Evolutionary conservation across 805 yeast species (phyloP).

Genomic region (Sugiyamaella qingdaonensis): DNA sequence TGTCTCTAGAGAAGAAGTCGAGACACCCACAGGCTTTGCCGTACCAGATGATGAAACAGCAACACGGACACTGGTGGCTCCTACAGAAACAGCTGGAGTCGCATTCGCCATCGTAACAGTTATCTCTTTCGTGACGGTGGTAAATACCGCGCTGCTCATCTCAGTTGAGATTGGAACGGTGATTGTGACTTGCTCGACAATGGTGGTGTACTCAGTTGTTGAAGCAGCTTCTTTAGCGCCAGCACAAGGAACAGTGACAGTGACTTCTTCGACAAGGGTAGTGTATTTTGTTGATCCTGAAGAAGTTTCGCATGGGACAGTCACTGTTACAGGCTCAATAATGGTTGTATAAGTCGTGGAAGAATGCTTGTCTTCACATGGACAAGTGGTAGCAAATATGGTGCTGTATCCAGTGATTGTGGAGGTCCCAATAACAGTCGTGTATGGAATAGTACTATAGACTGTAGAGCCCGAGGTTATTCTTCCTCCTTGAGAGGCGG

Average conservation of each 20-base stretch:
- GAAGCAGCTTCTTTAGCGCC: neutral
- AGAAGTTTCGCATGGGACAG: neutral
- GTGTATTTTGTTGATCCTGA: constrained; percentile 3
- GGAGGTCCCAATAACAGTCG: neutral
- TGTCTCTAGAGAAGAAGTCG: too few species aligned
- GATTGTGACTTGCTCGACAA: neutral
- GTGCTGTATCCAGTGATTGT: neutral
- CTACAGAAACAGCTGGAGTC: too few species aligned
- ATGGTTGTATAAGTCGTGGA: neutral
- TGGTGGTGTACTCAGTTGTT: neutral
- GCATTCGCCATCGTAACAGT: neutral
- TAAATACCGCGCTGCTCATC: neutral
- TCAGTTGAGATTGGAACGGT: neutral
- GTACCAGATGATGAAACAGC: too few species aligned
- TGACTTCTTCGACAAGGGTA: constrained; percentile 3
- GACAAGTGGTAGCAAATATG: neutral
- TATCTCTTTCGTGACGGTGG: neutral
- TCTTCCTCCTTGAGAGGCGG: neutral
- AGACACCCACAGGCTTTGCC: too few species aligned
- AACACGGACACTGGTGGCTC: too few species aligned
- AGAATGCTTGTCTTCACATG: constrained; percentile 4
- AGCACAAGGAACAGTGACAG: constrained; percentile 5
- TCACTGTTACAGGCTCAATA: neutral
- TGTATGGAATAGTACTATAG: neutral
- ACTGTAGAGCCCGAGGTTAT: neutral